Percentiles rank a stretch among this genome's conserved stretches.
These are phyloP conservation scores for Euphorbia schlechtendalii DNA, from an alignment of 441 rosid species.

Conservation along the genomic window DNA sequence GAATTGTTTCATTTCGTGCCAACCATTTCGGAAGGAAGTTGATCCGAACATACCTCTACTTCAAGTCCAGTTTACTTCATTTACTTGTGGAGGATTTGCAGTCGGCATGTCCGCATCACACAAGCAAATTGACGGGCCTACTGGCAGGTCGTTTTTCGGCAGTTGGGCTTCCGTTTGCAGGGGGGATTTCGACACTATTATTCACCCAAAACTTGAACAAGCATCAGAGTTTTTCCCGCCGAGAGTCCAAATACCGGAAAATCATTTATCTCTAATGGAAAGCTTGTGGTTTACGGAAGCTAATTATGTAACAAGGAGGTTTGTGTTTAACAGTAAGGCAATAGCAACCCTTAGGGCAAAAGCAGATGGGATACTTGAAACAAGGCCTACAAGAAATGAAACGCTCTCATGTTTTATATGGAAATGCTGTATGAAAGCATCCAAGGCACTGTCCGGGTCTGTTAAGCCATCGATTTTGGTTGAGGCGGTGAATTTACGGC, in stretches of 20 bases:
- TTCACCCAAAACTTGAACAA: not conserved
- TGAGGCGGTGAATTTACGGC: slow-evolving; percentile 25
- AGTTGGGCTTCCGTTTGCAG: slow-evolving; percentile 7
- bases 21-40: slow-evolving; percentile 14
- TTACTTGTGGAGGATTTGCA: slow-evolving; percentile 19
- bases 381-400: not conserved
- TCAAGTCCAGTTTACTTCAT: slow-evolving; percentile 3
- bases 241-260: not conserved
- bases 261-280: slow-evolving; percentile 14
- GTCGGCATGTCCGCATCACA: slow-evolving; percentile 14
- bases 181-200: not conserved
- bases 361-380: not conserved
- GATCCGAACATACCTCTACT: not conserved
- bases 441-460: not conserved
- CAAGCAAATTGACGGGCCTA: slow-evolving; percentile 13
- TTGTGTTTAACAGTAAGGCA: slow-evolving; percentile 17
- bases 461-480: slow-evolving; percentile 17
- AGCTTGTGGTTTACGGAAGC: slow-evolving; percentile 17
- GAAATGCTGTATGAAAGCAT: slow-evolving; percentile 22
- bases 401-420: slow-evolving; percentile 22
- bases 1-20: slow-evolving; percentile 17
- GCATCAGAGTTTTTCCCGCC: slow-evolving; percentile 16
- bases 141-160: not conserved
- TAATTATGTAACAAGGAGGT: slow-evolving; percentile 18
- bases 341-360: slow-evolving; percentile 10